Evolutionary conservation across 352 stramenopile genomes (phyloP).

Genomic region (Globisporangium carolinianum): DNA sequence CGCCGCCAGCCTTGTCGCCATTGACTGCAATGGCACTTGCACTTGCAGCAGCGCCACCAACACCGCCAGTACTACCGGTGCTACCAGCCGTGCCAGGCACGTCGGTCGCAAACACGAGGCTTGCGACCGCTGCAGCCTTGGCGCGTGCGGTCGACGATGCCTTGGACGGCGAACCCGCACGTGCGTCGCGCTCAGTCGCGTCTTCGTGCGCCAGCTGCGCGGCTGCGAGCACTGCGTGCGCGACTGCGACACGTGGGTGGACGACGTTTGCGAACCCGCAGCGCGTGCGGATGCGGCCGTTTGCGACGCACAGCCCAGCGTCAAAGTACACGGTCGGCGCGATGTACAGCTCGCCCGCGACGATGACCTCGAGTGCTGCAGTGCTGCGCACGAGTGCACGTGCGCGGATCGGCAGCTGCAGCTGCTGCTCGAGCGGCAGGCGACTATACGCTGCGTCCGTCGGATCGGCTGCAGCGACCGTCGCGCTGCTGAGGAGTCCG

Average conservation of each 20-base stretch:
- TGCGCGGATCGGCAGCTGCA: constrained; percentile 35
- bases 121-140: constrained; percentile 2
- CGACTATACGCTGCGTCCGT: constrained; percentile 25
- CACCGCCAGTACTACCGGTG: neutral
- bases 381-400: constrained; percentile 34
- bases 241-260: constrained; percentile 27
- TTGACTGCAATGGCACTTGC: neutral
- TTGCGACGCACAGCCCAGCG: constrained; percentile 37
- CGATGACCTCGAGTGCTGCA: constrained; percentile 24
- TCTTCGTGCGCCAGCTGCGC: constrained; percentile 4
- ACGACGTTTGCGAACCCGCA: constrained; percentile 47
- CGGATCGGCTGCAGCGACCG: neutral
- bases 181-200: neutral
- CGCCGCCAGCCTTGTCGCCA: neutral
- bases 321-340: constrained; percentile 43
- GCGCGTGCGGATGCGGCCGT: constrained; percentile 40
- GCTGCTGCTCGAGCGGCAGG: constrained; percentile 44
- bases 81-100: neutral
- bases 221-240: constrained; percentile 12
- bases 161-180: constrained; percentile 8
- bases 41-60: neutral
- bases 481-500: neutral
- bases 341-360: constrained; percentile 29
- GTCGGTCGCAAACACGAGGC: constrained; percentile 6
- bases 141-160: neutral